Evolutionary conservation across 2,329 filamentous ascomycete genomes (phyloP).

Genomic region (Epichloe gansuensis): DNA sequence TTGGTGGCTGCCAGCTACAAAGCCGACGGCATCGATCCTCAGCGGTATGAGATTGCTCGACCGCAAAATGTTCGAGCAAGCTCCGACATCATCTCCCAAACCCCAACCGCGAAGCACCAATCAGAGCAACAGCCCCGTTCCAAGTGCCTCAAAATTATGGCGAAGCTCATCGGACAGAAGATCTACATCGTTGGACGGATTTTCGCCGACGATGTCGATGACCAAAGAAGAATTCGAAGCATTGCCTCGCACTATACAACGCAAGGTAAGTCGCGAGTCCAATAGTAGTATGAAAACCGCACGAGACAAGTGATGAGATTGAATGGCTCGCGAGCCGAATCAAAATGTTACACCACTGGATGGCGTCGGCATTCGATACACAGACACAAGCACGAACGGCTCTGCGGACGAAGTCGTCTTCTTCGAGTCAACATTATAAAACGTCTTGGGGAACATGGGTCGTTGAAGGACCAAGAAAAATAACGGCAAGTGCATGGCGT

Average conservation of each 20-base stretch:
- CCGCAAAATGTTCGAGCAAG: neutral
- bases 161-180: slow-evolving; percentile 15
- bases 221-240: slow-evolving; percentile 34
- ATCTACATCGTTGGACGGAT: slow-evolving; percentile 10
- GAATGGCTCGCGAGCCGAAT: neutral
- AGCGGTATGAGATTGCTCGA: neutral
- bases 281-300: neutral
- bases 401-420: neutral
- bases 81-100: slow-evolving; percentile 3
- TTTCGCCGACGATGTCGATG: slow-evolving; percentile 18
- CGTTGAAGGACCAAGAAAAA: no score
- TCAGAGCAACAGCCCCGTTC: slow-evolving; percentile 10
- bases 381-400: neutral
- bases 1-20: neutral
- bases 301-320: neutral
- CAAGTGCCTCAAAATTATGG: slow-evolving; percentile 11
- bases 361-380: neutral
- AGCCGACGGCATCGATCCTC: neutral
- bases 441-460: no score
- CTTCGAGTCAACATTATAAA: neutral
- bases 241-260: slow-evolving; percentile 40
- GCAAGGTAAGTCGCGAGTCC: slow-evolving; percentile 37
- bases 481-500: no score
- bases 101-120: slow-evolving; percentile 11
- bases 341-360: neutral